Base-by-base conservation (phyloP, 2,329 filamentous ascomycete genomes). In the Verticillium tricorpus region DNA sequence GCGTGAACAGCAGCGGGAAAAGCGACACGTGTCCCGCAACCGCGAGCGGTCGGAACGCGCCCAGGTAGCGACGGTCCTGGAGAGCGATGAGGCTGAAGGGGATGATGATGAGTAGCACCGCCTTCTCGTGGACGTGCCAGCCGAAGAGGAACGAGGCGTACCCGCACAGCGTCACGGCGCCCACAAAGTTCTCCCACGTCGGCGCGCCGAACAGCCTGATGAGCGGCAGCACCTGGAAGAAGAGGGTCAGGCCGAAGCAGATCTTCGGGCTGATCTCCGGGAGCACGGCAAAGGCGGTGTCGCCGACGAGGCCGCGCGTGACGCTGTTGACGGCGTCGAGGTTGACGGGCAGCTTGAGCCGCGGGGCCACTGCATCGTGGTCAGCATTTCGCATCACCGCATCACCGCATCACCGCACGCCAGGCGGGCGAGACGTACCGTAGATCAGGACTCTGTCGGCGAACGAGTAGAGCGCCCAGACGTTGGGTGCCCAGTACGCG, bases 91-190 rank as follows among this genome's bases (percentile, higher is more conserved):
- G 84, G 68, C 91, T 96, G 80, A 98, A 98, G 0, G 95, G 95
- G 57, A 98, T 91, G 67, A 99, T 93, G 71, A 98, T 90, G 22
- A 98, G 85, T 25, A 99, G 84, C 62, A 99, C 91, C 1, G 95
- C 95, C 76, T 99, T 99, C 73, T 99, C 95, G 70, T 99, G 95
- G 9, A 99, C 95, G 72, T 99, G 95, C 93, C 94, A 99, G 61
- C 95, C 94, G 69, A 98, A 98, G 11, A 99, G 83, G 78, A 99
- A 99, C 0, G 94, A 97, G 0, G 94, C 91, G 72, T 97, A 99
- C 62, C 92, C 95, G 71, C 95, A 98, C 17, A 98, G 86, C 0
- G 94, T 97, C 55, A 97, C 85, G 0, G 92, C 89, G 3, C 92
- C 92, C 52, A 98, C 85, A 72, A 99, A 98, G 61, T 85, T 90